Evolutionary conservation across 441 rosid species (phyloP), one percentile per base, ranked within the genome.

Genomic region (Biscutella laevigata): DNA sequence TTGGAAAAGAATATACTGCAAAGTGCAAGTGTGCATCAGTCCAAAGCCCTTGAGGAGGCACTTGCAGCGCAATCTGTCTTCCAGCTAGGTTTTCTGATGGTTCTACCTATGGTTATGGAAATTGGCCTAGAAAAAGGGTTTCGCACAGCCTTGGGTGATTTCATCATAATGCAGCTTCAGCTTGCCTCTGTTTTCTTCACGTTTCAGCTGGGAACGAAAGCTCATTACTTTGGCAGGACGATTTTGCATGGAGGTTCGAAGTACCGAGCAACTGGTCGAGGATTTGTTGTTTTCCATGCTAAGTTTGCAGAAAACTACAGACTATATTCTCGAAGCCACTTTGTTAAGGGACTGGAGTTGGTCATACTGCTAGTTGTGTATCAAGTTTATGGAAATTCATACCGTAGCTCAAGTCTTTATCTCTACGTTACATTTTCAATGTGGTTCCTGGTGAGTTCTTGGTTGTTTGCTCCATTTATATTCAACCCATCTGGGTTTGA

Each of bases 41-140:
- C 96, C n/a, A n/a, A n/a, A 57, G 66, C 57, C 33, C 75, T 91
- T 11, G 87, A 68, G 77, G 77, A 90, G 43, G 96, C 95, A 29
- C 79, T 91, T 95, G 95, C 90, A 11, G 82, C 96, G 39, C 96
- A 85, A 62, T 81, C 96, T 1, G 61, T 87, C 52, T 95, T 91
- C 44, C 98, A 91, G 46, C 62, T 87, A 38, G 98, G 98, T 62
- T 59, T 87, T 66, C 65, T 91, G 53, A 87, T 76, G 70, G 64
- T 87, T 50, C 66, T 87, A 47, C 98, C 98, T 30, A 87, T 91
- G 98, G 69, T 91, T 64, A 91, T 91, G 98, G 98, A 87, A 75
- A 81, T 90, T 50, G 98, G 96, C 55, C 79, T 90, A 8, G 92
- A 90, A 67, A 83, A 86, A 77, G 96, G 98, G 36, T 91, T 87